These are phyloP conservation scores for Colletotrichum caudatum DNA, from an alignment of 2,329 filamentous ascomycete species.

Conservation along the genomic window DNA sequence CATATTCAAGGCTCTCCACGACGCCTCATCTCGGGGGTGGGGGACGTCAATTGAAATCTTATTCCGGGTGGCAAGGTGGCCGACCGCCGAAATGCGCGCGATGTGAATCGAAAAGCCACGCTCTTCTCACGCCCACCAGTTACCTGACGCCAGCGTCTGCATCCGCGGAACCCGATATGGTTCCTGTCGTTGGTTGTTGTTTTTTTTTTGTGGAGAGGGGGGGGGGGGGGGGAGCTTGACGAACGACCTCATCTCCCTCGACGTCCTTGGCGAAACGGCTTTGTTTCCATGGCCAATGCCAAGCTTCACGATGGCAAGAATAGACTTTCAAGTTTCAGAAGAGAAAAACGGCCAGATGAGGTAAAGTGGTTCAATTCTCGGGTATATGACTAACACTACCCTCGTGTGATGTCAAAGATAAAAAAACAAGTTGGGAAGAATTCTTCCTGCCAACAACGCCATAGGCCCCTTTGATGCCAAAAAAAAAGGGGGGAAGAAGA, in stretches of 20 bases:
- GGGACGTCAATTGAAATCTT: constrained; percentile 34
- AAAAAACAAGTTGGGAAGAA: not conserved
- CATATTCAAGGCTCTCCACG: constrained; percentile 10
- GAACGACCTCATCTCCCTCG: not conserved
- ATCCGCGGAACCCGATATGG: not conserved
- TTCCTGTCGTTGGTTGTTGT: not conserved
- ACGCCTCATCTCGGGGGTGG: constrained; percentile 35
- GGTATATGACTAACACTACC: constrained; percentile 29
- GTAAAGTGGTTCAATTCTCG: constrained; percentile 17
- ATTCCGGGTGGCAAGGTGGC: constrained; percentile 18
- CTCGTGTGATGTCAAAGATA: not conserved
- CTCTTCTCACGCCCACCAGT: not conserved
- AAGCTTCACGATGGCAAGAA: not conserved
- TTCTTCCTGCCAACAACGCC: constrained; percentile 21
- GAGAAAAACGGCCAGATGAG: not conserved
- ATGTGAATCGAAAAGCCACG: constrained; percentile 3
- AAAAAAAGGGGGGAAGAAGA: not conserved
- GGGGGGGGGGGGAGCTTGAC: no score
- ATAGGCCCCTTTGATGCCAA: not conserved
- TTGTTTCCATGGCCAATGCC: not conserved
- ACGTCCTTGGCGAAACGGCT: constrained; percentile 22
- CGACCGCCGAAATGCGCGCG: not conserved
- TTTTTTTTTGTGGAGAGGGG: no score
- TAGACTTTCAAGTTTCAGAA: not conserved
- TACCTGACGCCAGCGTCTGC: not conserved